phyloP scores from a whole-genome alignment of 2,329 filamentous ascomycete genomes.

The Onygena corvina region DNA sequence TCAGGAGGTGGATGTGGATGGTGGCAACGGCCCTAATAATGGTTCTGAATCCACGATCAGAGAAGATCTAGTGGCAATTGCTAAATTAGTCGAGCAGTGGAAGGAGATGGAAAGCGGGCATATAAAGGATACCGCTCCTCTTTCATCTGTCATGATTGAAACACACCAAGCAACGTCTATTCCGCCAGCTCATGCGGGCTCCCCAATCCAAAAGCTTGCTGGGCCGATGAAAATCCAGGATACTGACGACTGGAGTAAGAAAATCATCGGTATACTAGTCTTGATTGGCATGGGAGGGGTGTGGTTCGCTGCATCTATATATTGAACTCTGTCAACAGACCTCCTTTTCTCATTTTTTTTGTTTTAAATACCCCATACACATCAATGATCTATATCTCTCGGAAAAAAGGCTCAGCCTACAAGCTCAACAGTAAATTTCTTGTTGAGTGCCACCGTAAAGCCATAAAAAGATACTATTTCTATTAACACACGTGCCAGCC shows the following conservation, averaged over 20 bases:
- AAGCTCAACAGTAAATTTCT: too few species aligned
- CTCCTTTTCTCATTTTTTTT: too few species aligned
- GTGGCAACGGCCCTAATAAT: conserved; percentile 36
- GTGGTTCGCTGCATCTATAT: conserved; percentile 19
- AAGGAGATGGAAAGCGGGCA: conserved; percentile 28
- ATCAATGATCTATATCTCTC: too few species aligned
- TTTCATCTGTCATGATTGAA: neutral
- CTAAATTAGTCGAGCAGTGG: conserved; percentile 45
- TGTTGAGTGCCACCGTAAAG: too few species aligned
- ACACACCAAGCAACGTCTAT: neutral
- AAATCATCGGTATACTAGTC: conserved; percentile 19
- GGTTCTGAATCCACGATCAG: conserved; percentile 44
- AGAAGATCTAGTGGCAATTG: conserved; percentile 67
- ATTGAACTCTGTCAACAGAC: too few species aligned
- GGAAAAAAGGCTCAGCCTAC: too few species aligned
- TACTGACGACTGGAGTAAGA: conserved; percentile 18
- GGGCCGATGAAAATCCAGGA: conserved; percentile 18
- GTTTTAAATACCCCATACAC: too few species aligned
- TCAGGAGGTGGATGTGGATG: conserved; percentile 85
- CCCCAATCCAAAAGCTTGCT: conserved; percentile 8
- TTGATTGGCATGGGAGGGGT: conserved; percentile 21
- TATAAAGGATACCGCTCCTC: conserved; percentile 15
- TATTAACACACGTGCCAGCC: neutral
- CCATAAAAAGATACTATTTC: neutral
- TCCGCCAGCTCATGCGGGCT: neutral